Evolutionary conservation across 192 early-diverging fungal species (phyloP).

Genomic region (Umbelopsis ramanniana): DNA sequence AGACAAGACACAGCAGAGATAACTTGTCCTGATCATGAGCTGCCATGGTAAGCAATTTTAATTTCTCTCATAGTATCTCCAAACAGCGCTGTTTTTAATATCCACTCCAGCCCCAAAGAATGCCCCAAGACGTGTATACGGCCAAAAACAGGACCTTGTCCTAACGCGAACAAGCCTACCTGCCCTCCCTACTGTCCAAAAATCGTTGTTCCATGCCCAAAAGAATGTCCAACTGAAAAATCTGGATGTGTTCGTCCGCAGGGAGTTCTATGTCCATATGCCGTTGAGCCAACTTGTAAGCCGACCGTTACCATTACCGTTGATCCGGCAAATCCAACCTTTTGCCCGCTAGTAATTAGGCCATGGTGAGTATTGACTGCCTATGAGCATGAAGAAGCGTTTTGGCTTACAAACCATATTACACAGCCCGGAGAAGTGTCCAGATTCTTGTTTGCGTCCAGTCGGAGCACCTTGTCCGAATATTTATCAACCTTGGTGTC

Average conservation of each 20-base stretch:
- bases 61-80: too few relatives aligned
- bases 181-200: neutral
- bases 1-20: too few relatives aligned
- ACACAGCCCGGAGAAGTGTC: constrained; percentile 1
- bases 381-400: too few relatives aligned
- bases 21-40: too few relatives aligned
- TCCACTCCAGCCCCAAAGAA: neutral
- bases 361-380: neutral
- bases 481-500: neutral
- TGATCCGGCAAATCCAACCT: neutral
- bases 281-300: neutral
- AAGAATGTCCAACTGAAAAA: neutral
- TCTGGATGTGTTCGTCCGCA: neutral
- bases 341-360: neutral
- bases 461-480: neutral
- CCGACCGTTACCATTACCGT: neutral
- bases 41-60: too few relatives aligned
- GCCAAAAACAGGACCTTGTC: constrained; percentile 3
- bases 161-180: neutral
- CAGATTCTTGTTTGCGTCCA: neutral
- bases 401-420: neutral
- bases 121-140: constrained; percentile 3
- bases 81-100: too few relatives aligned
- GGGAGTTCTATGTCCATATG: neutral
- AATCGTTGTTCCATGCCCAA: neutral